Evolutionary conservation across 345 rosid species (phyloP), one percentile per base, ranked within the genome.

Genomic region (Hibiscus tridactylites): DNA sequence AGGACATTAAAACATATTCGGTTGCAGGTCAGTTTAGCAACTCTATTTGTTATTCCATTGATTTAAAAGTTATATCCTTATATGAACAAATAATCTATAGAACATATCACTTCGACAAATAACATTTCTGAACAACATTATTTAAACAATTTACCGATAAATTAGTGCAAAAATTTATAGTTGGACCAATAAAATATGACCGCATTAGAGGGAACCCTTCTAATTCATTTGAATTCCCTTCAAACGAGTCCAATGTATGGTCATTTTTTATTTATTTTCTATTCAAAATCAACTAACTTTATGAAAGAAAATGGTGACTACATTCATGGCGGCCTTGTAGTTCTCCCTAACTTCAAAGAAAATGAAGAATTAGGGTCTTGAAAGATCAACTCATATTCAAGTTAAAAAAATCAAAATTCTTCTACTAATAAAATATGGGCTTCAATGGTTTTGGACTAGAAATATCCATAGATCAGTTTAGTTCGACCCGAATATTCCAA

Each of bases 261-360:
- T 53, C 26, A 15, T 50, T 13, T 6, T 15, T 50, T 13, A 13
- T 50, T 50, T 31, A 44, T 44, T 44, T 31, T 61, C 24, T 15
- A 6, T 29, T 61, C 65, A 31, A 61, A 19, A 29, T 61, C 21
- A 44, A 44, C 47, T 44, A 44, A 10, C 7, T 31, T 37, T 61
- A 60, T 2, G 47, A 29, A 61, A 8, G 33, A 53, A 53, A 17
- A 16, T 61, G 46, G n/a, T 37, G 7, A 61, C 37, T 9, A 56
- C 60, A 19, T n/a, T 17, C 49, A 39, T 64, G 68, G 68, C 29
- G 68, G 68, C 29, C 17, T n/a, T 37, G 49, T 63, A 21, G 1
- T 37, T 37, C 16, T 35, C 67, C 67, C 67, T 37, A 63, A 37
- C 68, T 63, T 63, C 50, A 37, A 35, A 63, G 67, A 17, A 37